A percentile compares a stretch with the other conserved stretches of the same genome.
Evolutionary conservation across 495 filamentous ascomycete species (phyloP).

Genomic region (Aspergillus cavernicola): DNA sequence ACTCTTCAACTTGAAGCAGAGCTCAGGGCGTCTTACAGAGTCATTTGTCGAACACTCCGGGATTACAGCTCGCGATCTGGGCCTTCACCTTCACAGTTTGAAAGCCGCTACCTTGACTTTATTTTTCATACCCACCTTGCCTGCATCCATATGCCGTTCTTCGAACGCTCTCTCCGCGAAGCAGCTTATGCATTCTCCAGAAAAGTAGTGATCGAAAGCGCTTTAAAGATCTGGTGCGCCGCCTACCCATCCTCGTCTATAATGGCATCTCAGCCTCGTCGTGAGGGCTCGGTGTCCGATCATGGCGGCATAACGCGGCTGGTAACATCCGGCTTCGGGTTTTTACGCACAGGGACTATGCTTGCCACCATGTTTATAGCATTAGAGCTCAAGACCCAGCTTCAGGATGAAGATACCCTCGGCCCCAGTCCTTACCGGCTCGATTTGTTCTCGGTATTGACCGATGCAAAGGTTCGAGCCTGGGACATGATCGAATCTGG

Average conservation of each 20-base stretch:
- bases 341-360: conserved; percentile 39
- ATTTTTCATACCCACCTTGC: conserved; percentile 44
- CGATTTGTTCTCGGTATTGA: conserved; percentile 45
- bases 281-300: conserved; percentile 13
- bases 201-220: conserved; percentile 42
- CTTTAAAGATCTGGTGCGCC: conserved; percentile 47
- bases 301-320: conserved; percentile 41
- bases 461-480: conserved; percentile 42
- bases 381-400: conserved; percentile 44
- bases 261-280: conserved; percentile 13
- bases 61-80: conserved; percentile 17
- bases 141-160: conserved; percentile 49
- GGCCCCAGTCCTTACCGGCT: conserved; percentile 38
- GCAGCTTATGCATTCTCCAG: conserved; percentile 48
- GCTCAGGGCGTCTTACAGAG: conserved; percentile 32
- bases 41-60: conserved; percentile 34
- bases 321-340: conserved; percentile 41
- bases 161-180: conserved; percentile 31
- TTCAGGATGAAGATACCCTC: conserved; percentile 49
- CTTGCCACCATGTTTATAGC: conserved; percentile 43
- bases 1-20: conserved; percentile 35
- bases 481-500: conserved; percentile 43
- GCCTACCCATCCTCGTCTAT: conserved; percentile 31
- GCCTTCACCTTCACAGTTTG: conserved; percentile 31
- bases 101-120: conserved; percentile 37